A percentile compares a stretch with the other conserved stretches of the same genome.
Evolutionary conservation across 73 alveolate species (phyloP).

Genomic region (Blepharisma stoltei): DNA sequence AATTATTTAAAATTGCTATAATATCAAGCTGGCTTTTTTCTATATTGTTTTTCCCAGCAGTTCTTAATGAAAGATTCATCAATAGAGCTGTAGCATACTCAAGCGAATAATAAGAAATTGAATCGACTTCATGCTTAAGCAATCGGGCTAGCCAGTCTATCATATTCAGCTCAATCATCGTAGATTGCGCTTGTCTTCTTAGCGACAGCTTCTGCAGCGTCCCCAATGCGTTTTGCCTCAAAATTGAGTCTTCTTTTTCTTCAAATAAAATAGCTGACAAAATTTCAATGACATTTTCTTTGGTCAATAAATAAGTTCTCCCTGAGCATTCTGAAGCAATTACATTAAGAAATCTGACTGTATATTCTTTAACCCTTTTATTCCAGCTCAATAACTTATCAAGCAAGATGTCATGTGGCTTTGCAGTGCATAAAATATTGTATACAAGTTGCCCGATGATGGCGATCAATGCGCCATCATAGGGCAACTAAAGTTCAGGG

Average conservation of each 20-base stretch:
- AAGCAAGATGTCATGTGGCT: conserved; percentile 8
- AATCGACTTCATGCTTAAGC: conserved; percentile 76
- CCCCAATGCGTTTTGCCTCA: conserved; percentile 90
- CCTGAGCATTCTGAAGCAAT: conserved; percentile 92
- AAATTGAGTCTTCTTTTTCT: conserved; percentile 84
- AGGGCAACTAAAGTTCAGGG: no score
- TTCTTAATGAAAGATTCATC: conserved; percentile 93
- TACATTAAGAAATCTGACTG: conserved; percentile 87
- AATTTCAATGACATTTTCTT: conserved; percentile 75
- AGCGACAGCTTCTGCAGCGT: conserved; percentile 91
- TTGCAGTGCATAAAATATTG: conserved; percentile 16
- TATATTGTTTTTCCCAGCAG: conserved; percentile 92
- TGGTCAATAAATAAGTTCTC: conserved; percentile 86
- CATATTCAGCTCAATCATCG: conserved; percentile 91
- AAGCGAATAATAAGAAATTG: conserved; percentile 87
- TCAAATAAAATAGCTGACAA: conserved; percentile 79
- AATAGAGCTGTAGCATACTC: conserved; percentile 97
- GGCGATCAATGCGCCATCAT: no score
- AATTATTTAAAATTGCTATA: conserved; percentile 77
- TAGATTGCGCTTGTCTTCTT: conserved; percentile 89
- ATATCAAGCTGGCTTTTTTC: conserved; percentile 80
- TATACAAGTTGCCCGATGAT: no score
- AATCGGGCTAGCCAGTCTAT: conserved; percentile 91
- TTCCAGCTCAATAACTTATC: background rate
- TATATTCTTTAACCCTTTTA: conserved; percentile 50